These are phyloP conservation scores for Hygrophorus pudorinus DNA, from an alignment of 768 basidiomycete genomes.

Conservation along the genomic window DNA sequence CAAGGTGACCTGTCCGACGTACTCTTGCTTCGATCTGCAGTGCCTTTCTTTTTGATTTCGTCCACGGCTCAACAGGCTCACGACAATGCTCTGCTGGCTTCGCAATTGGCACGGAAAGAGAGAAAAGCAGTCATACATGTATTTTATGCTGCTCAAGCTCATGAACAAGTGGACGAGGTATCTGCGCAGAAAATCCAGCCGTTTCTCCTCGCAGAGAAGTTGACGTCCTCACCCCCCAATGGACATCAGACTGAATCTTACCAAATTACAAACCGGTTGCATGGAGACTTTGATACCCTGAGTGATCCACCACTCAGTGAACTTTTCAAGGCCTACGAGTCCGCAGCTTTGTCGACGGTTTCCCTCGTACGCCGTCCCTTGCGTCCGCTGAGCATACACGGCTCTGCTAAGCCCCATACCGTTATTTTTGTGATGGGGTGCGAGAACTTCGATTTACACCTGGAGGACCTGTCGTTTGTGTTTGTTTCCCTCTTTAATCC, in stretches of 20 bases:
- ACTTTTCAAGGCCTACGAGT: slow-evolving; percentile 54
- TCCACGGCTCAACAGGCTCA: slow-evolving; percentile 72
- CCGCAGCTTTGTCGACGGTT: slow-evolving; percentile 56
- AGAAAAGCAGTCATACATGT: slow-evolving; percentile 77
- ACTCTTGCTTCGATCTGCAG: slow-evolving; percentile 65
- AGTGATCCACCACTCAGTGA: slow-evolving; percentile 18
- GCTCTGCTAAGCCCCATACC: slow-evolving; percentile 49
- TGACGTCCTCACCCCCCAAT: slow-evolving; percentile 24
- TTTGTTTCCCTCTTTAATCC: slow-evolving; percentile 63
- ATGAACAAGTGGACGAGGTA: slow-evolving; percentile 38
- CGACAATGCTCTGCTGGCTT: slow-evolving; percentile 82
- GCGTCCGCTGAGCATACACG: slow-evolving; percentile 41
- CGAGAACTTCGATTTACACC: slow-evolving; percentile 26
- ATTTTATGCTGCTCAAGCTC: slow-evolving; percentile 44
- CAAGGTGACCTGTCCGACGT: slow-evolving; percentile 62
- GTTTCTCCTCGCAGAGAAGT: slow-evolving; percentile 46
- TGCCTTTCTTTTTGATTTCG: slow-evolving; percentile 78
- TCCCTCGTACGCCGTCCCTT: slow-evolving; percentile 52
- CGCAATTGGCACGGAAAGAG: slow-evolving; percentile 62
- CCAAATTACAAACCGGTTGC: slow-evolving; percentile 18
- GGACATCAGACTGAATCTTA: slow-evolving; percentile 20
- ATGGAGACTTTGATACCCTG: slow-evolving; percentile 10
- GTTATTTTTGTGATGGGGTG: slow-evolving; percentile 66
- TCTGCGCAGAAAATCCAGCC: slow-evolving; percentile 47
- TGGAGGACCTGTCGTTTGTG: slow-evolving; percentile 56